Evolutionary conservation across 768 basidiomycete species (phyloP), one percentile per base, ranked within the genome.

Genomic region (Lactifluus pinguis): DNA sequence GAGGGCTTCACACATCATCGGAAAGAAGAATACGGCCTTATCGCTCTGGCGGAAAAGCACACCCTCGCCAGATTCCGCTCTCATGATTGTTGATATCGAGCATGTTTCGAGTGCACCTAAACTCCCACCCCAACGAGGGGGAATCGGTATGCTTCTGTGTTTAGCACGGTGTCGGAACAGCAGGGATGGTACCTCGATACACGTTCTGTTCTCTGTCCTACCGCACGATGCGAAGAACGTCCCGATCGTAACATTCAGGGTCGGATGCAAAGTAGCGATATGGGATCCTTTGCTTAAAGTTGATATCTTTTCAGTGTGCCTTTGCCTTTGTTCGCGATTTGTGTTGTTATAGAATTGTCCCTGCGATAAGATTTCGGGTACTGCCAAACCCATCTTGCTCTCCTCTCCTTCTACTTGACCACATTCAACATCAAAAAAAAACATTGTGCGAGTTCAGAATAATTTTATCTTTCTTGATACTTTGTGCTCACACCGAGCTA

Each of bases 41-140:
- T 50, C 63, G 6, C 60, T 64, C 25, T 64, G 63, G 63, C 53
- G 60, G 15, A 64, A 57, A 42, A 61, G 60, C 41, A 11, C 14
- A 9, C 53, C 59, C 7, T 56, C 21, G 13, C 61, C 42, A 51
- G 53, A 64, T 21, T 56, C 60, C 6, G 63, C 63, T 10, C 29
- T n/a, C 10, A 55, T 64, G 50, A 0, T 49, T 19, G 32, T 64
- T 34, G 25, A 64, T 30, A 63, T 64, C 15, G 51, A 61, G 55
- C 45, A 56, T 15, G 39, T 64, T 3, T 17, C 57, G 5, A 41
- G 21, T 3, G 10, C 38, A 25, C 29, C 45, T 2, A 61, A 53
- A 19, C 55, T 30, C 19, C 60, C 60, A 52, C n/a, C 60, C 6
- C 55, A 47, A 25, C 63, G 60, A 45, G 63, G 59, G 6, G 39